These are phyloP conservation scores for Crithidia sp. DNA, from an alignment of 208 protist genomes.

Conservation along the genomic window DNA sequence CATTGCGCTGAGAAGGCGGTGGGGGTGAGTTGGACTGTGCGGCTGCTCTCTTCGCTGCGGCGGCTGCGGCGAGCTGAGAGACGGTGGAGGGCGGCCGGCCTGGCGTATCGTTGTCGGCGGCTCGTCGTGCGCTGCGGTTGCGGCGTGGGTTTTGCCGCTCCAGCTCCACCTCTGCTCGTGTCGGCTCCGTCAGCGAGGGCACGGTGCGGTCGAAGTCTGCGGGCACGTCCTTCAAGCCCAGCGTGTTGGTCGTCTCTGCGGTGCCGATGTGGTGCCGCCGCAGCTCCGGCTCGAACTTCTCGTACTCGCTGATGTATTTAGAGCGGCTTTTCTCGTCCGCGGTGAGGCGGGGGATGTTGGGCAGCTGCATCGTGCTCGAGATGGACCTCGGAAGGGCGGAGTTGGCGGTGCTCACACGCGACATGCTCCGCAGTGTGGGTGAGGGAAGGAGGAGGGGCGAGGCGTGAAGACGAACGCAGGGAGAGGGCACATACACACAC, in stretches of 20 bases:
- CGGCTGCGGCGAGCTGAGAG: neutral
- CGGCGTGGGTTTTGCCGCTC: conserved; percentile 32
- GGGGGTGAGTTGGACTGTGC: neutral
- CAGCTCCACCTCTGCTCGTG: conserved; percentile 65
- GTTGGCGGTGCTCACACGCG: conserved; percentile 16
- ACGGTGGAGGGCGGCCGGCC: neutral
- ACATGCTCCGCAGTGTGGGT: neutral
- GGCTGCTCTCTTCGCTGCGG: neutral
- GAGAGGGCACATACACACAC: no score
- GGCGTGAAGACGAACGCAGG: no score
- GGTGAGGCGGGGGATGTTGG: conserved; percentile 85
- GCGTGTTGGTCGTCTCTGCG: conserved; percentile 69
- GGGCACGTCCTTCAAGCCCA: conserved; percentile 65
- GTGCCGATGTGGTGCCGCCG: conserved; percentile 85
- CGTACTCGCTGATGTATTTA: conserved; percentile 88
- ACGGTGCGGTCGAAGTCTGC: conserved; percentile 74
- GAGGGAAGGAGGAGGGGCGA: no score
- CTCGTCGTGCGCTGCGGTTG: neutral
- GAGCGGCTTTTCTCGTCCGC: conserved; percentile 71
- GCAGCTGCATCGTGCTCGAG: conserved; percentile 56
- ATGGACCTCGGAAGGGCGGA: neutral
- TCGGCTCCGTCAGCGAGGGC: conserved; percentile 62
- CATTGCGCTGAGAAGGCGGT: conserved; percentile 29
- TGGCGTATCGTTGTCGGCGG: neutral
- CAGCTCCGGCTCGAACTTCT: conserved; percentile 88